Conservation (phyloP, 345 rosid genomes). For the Pistacia vera region DNA sequence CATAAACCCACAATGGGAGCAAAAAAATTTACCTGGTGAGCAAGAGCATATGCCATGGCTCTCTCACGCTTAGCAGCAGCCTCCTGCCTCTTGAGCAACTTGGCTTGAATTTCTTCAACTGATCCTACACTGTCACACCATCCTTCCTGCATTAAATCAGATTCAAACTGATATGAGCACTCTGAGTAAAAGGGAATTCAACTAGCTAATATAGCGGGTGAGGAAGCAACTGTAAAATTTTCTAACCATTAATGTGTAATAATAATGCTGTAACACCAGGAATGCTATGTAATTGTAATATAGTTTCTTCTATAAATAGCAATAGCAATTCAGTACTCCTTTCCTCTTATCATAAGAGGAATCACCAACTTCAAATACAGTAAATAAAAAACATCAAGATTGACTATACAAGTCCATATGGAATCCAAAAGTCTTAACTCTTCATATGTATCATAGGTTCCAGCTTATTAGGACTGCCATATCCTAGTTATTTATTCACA, state of each 20-base stretch:
- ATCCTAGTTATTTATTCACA: not conserved
- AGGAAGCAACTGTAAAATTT: not conserved
- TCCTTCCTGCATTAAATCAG: constrained; percentile 65
- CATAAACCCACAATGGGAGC: constrained; percentile 11
- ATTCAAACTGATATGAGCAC: constrained; percentile 19
- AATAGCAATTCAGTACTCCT: not conserved
- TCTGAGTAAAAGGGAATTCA: constrained; percentile 17
- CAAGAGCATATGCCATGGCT: constrained; percentile 99
- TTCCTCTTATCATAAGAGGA: not conserved
- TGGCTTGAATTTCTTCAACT: constrained; percentile 93
- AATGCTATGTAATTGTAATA: not conserved
- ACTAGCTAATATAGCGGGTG: not conserved
- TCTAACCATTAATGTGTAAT: not conserved
- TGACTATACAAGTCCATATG: not conserved
- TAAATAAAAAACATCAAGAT: not conserved
- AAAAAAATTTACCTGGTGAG: constrained; percentile 77
- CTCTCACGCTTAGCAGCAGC: constrained; percentile 99
- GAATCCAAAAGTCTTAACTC: not conserved
- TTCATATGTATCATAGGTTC: not conserved
- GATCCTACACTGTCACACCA: constrained; percentile 98
- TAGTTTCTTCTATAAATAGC: not conserved
- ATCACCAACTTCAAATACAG: not conserved
- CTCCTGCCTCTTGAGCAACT: constrained; percentile 89
- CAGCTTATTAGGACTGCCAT: not conserved
- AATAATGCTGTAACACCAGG: not conserved